A percentile compares a stretch with the other conserved stretches of the same genome.
Evolutionary conservation across 768 basidiomycete species (phyloP).

Genomic region (Phallus indusiatus): DNA sequence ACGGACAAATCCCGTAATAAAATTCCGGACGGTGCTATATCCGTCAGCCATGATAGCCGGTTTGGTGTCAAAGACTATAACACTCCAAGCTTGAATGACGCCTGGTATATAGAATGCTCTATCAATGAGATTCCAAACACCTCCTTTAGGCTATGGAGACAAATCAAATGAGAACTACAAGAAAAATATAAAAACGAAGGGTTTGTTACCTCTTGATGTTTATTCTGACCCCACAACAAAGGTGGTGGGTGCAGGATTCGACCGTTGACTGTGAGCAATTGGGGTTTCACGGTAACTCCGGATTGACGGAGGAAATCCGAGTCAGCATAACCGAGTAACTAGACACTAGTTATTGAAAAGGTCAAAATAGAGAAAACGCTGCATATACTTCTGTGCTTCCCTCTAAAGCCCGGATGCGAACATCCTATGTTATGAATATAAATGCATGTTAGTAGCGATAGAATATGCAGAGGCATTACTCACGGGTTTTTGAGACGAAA

Average conservation of each 20-base stretch:
- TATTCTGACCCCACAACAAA: not conserved
- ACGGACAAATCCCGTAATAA: slow-evolving; percentile 18
- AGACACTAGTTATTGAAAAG: not conserved
- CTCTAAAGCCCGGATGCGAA: not conserved
- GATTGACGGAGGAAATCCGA: slow-evolving; percentile 36
- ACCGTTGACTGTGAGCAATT: slow-evolving; percentile 9
- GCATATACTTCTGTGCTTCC: slow-evolving; percentile 13
- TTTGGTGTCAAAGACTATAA: slow-evolving; percentile 22
- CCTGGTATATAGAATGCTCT: slow-evolving; percentile 22
- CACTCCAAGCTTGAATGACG: slow-evolving; percentile 24
- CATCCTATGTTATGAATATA: too few relatives aligned
- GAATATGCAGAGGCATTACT: not conserved
- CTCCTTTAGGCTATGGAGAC: slow-evolving; percentile 18
- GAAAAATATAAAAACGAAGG: not conserved
- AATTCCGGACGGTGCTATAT: slow-evolving; percentile 12
- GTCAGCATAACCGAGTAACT: slow-evolving; percentile 28
- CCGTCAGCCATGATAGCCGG: slow-evolving; percentile 5
- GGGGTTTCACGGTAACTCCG: slow-evolving; percentile 25
- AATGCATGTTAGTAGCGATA: too few relatives aligned
- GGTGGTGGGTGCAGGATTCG: slow-evolving; percentile 13
- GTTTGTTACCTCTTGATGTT: not conserved
- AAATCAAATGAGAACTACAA: not conserved
- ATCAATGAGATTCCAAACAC: slow-evolving; percentile 30
- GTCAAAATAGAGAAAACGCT: not conserved
- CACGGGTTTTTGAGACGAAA: slow-evolving; percentile 37